These are phyloP conservation scores for Pestalotiopsis fici DNA, from an alignment of 2,329 filamentous ascomycete species.

Conservation along the genomic window DNA sequence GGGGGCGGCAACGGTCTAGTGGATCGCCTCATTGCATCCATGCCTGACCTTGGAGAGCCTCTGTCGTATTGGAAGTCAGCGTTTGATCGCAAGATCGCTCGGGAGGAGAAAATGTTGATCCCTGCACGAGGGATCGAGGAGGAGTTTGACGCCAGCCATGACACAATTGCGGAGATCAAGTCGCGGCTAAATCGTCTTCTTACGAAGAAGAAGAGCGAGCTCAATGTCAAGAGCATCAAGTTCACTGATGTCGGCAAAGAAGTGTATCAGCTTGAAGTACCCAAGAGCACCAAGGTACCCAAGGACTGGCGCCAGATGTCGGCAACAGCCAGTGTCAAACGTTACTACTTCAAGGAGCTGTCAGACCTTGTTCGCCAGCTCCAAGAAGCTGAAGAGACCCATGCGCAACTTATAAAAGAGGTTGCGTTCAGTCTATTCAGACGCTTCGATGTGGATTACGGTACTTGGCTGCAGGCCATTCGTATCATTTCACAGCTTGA, in stretches of 20 bases:
- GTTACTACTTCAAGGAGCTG: slow-evolving; percentile 89
- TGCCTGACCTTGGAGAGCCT: slow-evolving; percentile 79
- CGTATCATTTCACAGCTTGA: slow-evolving; percentile 90
- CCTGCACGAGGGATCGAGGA: slow-evolving; percentile 86
- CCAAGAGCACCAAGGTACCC: slow-evolving; percentile 82
- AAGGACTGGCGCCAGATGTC: slow-evolving; percentile 96
- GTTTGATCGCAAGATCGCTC: slow-evolving; percentile 81
- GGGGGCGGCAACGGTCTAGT: slow-evolving; percentile 81
- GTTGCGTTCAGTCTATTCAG: slow-evolving; percentile 81
- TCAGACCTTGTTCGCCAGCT: slow-evolving; percentile 80
- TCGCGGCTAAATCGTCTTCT: slow-evolving; percentile 71
- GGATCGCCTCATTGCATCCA: slow-evolving; percentile 76
- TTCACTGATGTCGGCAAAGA: slow-evolving; percentile 92
- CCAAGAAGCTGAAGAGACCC: slow-evolving; percentile 92
- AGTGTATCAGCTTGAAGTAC: slow-evolving; percentile 92
- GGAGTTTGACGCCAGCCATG: slow-evolving; percentile 85
- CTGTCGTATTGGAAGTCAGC: slow-evolving; percentile 87
- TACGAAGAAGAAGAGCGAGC: slow-evolving; percentile 67
- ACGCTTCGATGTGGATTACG: slow-evolving; percentile 86
- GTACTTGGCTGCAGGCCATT: slow-evolving; percentile 84
- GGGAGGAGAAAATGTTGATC: slow-evolving; percentile 78
- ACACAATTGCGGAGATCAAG: slow-evolving; percentile 75
- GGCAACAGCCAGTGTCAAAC: slow-evolving; percentile 83
- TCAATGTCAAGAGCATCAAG: slow-evolving; percentile 73
- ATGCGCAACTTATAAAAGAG: slow-evolving; percentile 87